A percentile compares a stretch with the other conserved stretches of the same genome.
Conservation (phyloP, 371 early-diverging fungal species). For the Apophysomyces variabilis region DNA sequence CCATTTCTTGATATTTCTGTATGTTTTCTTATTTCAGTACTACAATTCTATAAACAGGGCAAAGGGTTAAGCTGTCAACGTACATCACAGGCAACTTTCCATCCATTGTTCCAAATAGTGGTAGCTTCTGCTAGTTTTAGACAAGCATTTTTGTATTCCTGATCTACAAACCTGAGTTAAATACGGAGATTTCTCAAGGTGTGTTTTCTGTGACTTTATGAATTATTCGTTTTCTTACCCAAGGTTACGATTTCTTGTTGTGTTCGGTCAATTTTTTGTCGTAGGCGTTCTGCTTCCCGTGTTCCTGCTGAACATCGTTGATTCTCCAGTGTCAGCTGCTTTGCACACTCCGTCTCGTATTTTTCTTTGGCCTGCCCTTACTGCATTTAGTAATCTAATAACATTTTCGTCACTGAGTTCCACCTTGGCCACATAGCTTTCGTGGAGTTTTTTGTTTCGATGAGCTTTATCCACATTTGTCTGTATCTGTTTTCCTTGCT, state of each 20-base stretch:
- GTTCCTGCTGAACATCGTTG: conserved; percentile 39
- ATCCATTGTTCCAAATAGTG: conserved; percentile 72
- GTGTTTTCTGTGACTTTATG: not conserved
- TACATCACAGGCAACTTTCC: conserved; percentile 73
- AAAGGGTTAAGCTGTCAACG: conserved; percentile 11
- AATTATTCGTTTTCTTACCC: conserved; percentile 20
- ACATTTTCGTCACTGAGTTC: not conserved
- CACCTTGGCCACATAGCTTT: conserved; percentile 50
- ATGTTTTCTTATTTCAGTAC: too few relatives aligned
- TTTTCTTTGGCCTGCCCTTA: conserved; percentile 61
- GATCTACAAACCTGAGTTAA: conserved; percentile 39
- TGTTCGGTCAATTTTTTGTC: conserved; percentile 38
- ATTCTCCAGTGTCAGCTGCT: conserved; percentile 39
- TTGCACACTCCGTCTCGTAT: conserved; percentile 68
- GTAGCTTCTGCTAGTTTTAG: conserved; percentile 69
- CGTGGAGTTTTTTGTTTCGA: conserved; percentile 56
- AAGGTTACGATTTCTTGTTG: conserved; percentile 41
- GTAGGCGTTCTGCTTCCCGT: conserved; percentile 41
- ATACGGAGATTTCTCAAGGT: not conserved
- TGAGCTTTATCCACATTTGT: conserved; percentile 59
- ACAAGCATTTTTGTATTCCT: conserved; percentile 73
- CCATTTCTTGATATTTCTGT: conserved; percentile 81
- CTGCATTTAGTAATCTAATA: not conserved
- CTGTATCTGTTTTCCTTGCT: conserved; percentile 29
- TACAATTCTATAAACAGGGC: not conserved